A percentile compares a stretch with the other conserved stretches of the same genome.
Conservation (phyloP, 768 basidiomycete species). For the Tylopilus rubrobrunneus region DNA sequence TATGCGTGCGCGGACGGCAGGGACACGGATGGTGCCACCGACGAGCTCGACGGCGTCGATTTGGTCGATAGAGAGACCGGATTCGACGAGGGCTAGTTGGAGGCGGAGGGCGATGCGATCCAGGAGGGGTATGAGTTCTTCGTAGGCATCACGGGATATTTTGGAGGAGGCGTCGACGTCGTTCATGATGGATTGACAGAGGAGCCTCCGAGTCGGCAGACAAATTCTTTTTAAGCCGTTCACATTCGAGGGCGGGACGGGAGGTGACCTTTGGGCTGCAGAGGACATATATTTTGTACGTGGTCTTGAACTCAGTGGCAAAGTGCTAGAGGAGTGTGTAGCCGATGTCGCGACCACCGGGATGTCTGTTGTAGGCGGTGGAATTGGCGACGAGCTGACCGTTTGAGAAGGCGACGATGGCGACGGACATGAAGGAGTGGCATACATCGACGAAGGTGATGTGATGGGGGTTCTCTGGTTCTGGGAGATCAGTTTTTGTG, state of each 20-base stretch:
- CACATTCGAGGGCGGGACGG: conserved; percentile 86
- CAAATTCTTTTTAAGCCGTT: conserved; percentile 93
- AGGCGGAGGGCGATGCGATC: conserved; percentile 75
- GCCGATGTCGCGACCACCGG: too few species aligned
- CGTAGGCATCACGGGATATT: conserved; percentile 79
- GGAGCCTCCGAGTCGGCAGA: conserved; percentile 84
- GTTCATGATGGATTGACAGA: conserved; percentile 84
- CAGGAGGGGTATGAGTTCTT: conserved; percentile 76
- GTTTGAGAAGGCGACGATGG: too few species aligned
- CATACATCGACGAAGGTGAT: too few species aligned
- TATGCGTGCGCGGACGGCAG: conserved; percentile 86
- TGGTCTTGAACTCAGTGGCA: too few species aligned
- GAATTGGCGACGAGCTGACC: too few species aligned
- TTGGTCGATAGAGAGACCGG: conserved; percentile 77
- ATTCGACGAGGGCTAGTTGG: conserved; percentile 72
- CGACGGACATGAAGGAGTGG: too few species aligned
- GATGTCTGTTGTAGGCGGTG: too few species aligned
- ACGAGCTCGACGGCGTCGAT: conserved; percentile 91
- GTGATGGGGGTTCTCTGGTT: too few species aligned
- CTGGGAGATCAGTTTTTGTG: too few species aligned
- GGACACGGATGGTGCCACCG: conserved; percentile 90
- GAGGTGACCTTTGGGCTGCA: conserved; percentile 87
- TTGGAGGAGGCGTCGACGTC: conserved; percentile 90
- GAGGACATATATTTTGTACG: too few species aligned
- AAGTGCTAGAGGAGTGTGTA: too few species aligned